Evolutionary conservation across 495 filamentous ascomycete species (phyloP).

Genomic region (Halenospora varia): DNA sequence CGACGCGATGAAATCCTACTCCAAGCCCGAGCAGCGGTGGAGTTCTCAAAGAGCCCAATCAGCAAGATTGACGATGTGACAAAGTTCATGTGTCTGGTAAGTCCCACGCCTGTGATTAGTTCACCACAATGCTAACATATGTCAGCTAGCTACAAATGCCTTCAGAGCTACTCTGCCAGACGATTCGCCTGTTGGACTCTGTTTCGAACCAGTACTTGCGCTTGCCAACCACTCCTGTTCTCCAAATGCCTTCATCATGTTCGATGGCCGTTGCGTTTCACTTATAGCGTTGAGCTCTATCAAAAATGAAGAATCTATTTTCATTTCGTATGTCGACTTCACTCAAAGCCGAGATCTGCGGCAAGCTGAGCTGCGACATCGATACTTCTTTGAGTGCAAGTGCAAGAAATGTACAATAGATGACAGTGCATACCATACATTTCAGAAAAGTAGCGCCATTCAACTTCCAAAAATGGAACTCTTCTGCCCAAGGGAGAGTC

Average conservation of each 20-base stretch:
- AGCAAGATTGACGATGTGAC: conserved; percentile 29
- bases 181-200: conserved; percentile 18
- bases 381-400: conserved; percentile 22
- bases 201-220: conserved; percentile 39
- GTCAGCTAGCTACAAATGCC: conserved; percentile 22
- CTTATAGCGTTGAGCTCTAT: conserved; percentile 38
- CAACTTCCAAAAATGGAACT: conserved; percentile 1
- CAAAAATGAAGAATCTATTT: conserved; percentile 41
- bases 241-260: conserved; percentile 45
- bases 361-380: conserved; percentile 7
- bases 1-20: conserved; percentile 37
- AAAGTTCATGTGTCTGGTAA: conserved; percentile 39
- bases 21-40: conserved; percentile 40
- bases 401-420: conserved; percentile 18
- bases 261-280: conserved; percentile 36
- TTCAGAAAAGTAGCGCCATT: background rate
- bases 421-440: conserved; percentile 9
- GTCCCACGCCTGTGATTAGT: background rate
- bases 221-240: conserved; percentile 51
- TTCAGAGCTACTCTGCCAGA: conserved; percentile 19
- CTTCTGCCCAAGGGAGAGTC: background rate
- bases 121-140: background rate
- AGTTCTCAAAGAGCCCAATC: conserved; percentile 30
- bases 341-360: conserved; percentile 3
- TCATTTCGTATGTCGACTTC: conserved; percentile 43